Conservation (phyloP, 2,329 filamentous ascomycete genomes). For the Atkinsonella hypoxylon region DNA sequence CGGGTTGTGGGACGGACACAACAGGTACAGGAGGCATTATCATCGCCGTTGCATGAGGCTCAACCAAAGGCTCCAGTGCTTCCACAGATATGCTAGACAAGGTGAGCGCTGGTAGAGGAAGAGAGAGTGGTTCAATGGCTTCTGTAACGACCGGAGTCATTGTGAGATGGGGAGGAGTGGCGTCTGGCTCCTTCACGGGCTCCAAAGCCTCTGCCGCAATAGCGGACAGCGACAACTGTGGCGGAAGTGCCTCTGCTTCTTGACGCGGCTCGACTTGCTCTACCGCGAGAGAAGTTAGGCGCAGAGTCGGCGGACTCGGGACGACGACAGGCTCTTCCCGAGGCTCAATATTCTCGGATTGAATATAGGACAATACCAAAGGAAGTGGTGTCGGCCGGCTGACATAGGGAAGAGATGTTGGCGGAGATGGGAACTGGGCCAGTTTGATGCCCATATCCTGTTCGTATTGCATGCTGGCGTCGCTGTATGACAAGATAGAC, state of each 20-base stretch:
- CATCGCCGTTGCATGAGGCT: slow-evolving; percentile 10
- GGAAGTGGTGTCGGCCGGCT: slow-evolving; percentile 21
- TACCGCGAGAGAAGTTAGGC: slow-evolving; percentile 15
- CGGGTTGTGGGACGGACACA: neutral
- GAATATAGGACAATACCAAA: slow-evolving; percentile 32
- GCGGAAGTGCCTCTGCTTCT: slow-evolving; percentile 11
- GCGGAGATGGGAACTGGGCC: slow-evolving; percentile 42
- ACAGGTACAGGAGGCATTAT: slow-evolving; percentile 2
- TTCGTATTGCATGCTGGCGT: slow-evolving; percentile 40
- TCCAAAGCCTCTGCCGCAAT: slow-evolving; percentile 23
- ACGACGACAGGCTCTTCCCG: slow-evolving; percentile 22
- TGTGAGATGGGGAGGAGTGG: slow-evolving; percentile 13
- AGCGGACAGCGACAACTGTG: slow-evolving; percentile 19
- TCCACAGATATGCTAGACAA: slow-evolving; percentile 17
- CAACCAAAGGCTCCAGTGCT: slow-evolving; percentile 15
- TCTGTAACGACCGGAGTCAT: slow-evolving; percentile 21
- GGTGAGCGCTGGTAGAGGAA: slow-evolving; percentile 7
- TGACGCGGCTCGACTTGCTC: slow-evolving; percentile 19
- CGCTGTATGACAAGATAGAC: slow-evolving; percentile 39
- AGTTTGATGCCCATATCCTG: slow-evolving; percentile 38
- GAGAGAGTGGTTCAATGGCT: slow-evolving; percentile 13
- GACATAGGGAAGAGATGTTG: slow-evolving; percentile 25
- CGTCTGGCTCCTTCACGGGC: slow-evolving; percentile 15
- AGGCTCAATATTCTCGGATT: slow-evolving; percentile 32
- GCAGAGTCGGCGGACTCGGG: slow-evolving; percentile 20